Evolutionary conservation across 306 rosid genomes (phyloP).

Genomic region (Dalbergia oliveri): DNA sequence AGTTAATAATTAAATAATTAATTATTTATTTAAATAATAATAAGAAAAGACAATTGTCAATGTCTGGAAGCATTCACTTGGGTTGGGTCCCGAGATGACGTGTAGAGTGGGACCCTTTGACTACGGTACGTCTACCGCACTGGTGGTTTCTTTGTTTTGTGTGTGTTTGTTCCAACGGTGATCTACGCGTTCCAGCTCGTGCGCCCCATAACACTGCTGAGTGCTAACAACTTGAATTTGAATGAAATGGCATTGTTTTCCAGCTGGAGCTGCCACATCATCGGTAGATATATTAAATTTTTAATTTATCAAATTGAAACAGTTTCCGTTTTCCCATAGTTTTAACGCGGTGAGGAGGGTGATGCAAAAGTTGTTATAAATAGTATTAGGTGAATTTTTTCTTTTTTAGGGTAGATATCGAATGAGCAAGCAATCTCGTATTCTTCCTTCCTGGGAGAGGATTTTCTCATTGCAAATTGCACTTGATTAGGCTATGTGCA

Average conservation of each 20-base stretch:
- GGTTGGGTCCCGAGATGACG: slow-evolving; percentile 39
- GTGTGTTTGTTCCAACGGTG: slow-evolving; percentile 29
- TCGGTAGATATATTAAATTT: no score
- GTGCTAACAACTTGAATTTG: background rate
- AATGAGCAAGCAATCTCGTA: no score
- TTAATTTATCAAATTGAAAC: background rate
- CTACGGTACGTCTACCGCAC: slow-evolving; percentile 3
- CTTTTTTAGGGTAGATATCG: no score
- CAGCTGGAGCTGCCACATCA: slow-evolving; percentile 21
- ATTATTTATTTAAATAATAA: no score
- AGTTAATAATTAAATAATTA: no score
- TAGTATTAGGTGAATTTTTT: no score
- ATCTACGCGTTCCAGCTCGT: slow-evolving; percentile 47
- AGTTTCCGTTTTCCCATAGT: background rate
- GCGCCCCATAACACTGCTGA: background rate
- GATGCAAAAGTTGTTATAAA: no score
- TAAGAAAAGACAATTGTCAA: slow-evolving; percentile 5
- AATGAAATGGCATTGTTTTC: background rate
- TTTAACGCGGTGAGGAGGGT: no score
- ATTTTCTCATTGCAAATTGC: no score
- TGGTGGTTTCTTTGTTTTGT: no score
- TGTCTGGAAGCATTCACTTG: slow-evolving; percentile 28
- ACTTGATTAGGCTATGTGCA: no score
- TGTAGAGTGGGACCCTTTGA: slow-evolving; percentile 12
- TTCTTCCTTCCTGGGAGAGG: no score